Conservation (phyloP, 2,329 filamentous ascomycete species). For the Fusarium sp. region DNA sequence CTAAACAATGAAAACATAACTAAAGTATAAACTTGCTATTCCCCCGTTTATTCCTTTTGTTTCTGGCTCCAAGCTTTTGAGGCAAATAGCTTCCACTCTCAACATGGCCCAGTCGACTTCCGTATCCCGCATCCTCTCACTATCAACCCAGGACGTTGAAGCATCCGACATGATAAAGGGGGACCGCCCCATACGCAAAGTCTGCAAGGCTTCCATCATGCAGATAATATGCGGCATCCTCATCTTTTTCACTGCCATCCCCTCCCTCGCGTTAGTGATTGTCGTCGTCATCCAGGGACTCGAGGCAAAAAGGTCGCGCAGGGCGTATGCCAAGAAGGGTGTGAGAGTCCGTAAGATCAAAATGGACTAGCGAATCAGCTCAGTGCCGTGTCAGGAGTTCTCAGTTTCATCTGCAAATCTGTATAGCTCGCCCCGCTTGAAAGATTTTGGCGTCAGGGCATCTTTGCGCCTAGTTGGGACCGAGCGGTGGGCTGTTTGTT, state of each 20-base stretch:
- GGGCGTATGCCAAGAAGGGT: not conserved
- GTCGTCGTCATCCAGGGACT: not conserved
- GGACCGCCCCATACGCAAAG: not conserved
- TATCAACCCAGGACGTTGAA: not conserved
- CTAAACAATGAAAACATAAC: not conserved
- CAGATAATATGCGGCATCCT: not conserved
- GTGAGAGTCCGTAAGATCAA: not conserved
- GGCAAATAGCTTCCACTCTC: not conserved
- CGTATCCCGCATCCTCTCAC: not conserved
- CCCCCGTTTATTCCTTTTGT: no score
- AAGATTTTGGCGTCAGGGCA: no score
- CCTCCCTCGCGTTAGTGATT: not conserved
- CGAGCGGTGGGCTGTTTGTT: no score
- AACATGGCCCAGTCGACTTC: not conserved
- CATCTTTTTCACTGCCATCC: not conserved
- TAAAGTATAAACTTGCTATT: not conserved
- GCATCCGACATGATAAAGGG: not conserved
- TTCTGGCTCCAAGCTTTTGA: not conserved
- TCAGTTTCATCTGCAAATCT: no score
- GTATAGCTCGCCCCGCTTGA: no score
- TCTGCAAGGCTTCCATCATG: not conserved
- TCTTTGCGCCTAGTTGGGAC: no score
- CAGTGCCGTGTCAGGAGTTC: no score
- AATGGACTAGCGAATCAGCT: not conserved
- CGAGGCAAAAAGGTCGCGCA: not conserved